Conservation (phyloP, 371 early-diverging fungal species). For the Actinomortierella ambigua region DNA sequence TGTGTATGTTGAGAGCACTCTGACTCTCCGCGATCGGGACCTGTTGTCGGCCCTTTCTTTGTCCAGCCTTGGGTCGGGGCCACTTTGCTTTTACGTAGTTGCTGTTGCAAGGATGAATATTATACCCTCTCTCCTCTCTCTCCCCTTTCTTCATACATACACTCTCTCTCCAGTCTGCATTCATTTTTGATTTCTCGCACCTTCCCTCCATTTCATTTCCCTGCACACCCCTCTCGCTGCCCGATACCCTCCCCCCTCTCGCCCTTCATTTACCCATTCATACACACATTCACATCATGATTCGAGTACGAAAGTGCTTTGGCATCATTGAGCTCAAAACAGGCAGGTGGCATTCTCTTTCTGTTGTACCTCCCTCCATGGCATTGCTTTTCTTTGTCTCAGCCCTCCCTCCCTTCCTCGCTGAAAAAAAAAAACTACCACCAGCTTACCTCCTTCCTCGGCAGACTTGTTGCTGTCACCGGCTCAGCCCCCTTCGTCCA, state of each 20-base stretch:
- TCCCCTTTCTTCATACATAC: background rate
- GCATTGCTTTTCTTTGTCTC: background rate
- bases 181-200: background rate
- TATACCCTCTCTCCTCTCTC: background rate
- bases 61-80: background rate
- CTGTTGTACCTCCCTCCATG: background rate
- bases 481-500: background rate
- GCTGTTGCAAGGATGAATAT: background rate
- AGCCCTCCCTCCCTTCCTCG: background rate
- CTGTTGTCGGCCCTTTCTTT: background rate
- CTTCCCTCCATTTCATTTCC: background rate
- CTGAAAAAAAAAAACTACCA: too few species aligned
- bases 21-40: conserved; percentile 1
- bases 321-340: conserved; percentile 44
- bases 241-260: background rate
- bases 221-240: background rate
- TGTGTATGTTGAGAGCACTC: background rate
- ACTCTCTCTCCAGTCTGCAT: background rate
- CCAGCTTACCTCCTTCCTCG: too few species aligned
- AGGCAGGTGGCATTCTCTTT: conserved; percentile 20
- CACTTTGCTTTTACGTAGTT: background rate
- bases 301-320: conserved; percentile 40
- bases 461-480: too few species aligned
- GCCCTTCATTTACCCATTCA: conserved; percentile 1
- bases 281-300: conserved; percentile 14